phyloP scores from a whole-genome alignment of 2,329 filamentous ascomycete species.

The Trichothecium sympodiale region DNA sequence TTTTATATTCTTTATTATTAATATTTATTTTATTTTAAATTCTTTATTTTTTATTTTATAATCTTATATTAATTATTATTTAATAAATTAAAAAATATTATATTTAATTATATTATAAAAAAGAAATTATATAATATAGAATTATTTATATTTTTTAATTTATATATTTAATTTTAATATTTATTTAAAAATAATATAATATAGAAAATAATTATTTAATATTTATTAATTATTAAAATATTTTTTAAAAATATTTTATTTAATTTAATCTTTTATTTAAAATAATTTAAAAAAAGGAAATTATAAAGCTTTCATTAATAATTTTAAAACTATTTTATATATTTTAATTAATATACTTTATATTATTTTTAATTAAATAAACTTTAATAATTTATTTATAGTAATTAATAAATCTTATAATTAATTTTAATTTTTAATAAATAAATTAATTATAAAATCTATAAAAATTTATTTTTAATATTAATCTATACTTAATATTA shows the following conservation, averaged over 20 bases:
- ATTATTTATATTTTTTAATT: neutral
- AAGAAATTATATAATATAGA: too few relatives aligned
- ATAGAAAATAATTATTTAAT: neutral
- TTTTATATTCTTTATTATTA: too few relatives aligned
- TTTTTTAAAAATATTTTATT: neutral
- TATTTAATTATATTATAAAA: too few relatives aligned
- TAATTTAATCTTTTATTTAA: too few relatives aligned
- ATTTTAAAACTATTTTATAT: neutral
- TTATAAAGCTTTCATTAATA: neutral
- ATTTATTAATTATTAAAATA: neutral
- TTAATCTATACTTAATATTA: neutral
- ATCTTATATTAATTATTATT: too few relatives aligned
- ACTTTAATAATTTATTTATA: neutral
- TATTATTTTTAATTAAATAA: neutral
- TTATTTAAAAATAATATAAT: neutral
- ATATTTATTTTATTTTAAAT: too few relatives aligned
- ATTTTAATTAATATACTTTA: too few relatives aligned
- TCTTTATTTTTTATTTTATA: too few relatives aligned
- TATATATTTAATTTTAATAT: neutral
- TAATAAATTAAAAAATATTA: too few relatives aligned
- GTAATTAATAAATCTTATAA: neutral
- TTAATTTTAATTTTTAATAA: neutral
- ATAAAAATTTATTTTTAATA: neutral
- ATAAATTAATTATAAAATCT: constrained; percentile 1
- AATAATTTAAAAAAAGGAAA: neutral